Conservation (phyloP, 2,329 filamentous ascomycete genomes). For the Cytospora leucostoma region DNA sequence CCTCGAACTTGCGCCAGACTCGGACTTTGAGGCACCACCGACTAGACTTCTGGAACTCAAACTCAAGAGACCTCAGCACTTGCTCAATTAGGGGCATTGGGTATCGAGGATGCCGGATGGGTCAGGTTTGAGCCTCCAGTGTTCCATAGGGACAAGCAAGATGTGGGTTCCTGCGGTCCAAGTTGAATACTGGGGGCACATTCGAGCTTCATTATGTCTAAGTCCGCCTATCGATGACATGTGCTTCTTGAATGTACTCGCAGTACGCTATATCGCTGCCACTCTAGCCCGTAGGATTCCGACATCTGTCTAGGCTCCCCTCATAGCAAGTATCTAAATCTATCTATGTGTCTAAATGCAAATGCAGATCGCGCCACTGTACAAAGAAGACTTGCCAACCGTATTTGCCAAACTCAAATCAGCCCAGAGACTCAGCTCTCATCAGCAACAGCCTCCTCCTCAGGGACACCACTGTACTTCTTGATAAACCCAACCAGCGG, state of each 20-base stretch:
- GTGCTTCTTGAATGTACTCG: not conserved
- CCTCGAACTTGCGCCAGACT: not conserved
- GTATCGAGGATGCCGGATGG: not conserved
- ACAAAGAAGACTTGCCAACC: not conserved
- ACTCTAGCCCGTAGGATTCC: not conserved
- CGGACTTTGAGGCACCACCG: not conserved
- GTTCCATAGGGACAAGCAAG: not conserved
- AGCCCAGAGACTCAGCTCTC: conserved; percentile 5
- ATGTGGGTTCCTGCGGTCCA: not conserved
- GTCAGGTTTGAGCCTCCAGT: not conserved
- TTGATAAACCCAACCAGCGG: conserved; percentile 55
- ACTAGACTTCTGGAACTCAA: not conserved
- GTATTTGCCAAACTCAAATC: not conserved
- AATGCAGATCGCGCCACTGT: not conserved
- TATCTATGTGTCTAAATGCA: not conserved
- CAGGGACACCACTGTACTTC: conserved; percentile 27
- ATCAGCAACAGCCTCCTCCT: conserved; percentile 18
- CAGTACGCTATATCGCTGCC: not conserved
- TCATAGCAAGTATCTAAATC: not conserved
- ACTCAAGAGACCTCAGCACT: not conserved
- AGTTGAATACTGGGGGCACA: not conserved
- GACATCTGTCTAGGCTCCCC: not conserved
- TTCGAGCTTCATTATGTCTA: not conserved
- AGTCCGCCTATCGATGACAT: not conserved
- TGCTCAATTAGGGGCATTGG: not conserved